Evolutionary conservation across 2,329 filamentous ascomycete genomes (phyloP), one percentile per base, ranked within the genome.

Genomic region (Colletotrichum liaoningense): DNA sequence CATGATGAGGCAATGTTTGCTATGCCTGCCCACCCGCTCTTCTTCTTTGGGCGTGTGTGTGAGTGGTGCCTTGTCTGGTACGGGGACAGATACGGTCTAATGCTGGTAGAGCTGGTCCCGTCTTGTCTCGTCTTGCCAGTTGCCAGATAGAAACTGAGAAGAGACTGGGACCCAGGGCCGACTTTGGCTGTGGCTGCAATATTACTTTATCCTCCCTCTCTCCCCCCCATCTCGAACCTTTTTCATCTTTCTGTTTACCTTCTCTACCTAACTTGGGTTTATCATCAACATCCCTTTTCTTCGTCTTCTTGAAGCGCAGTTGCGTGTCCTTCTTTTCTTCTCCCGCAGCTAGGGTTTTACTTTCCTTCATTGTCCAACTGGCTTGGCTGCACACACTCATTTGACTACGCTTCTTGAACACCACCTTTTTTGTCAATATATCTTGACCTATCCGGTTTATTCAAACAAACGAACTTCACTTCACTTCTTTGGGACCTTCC

Each of bases 331-430:
- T 82, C 84, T 81, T 83, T 85, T 83, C 78, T 79, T 83, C 77
- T 77, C 81, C 80, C 81, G 82, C 83, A 84, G 83, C 83, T 84
- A 79, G 79, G 79, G 78, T 80, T 80, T 80, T 83, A 80, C 80
- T 79, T 81, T 83, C 80, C 80, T 84, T 84, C 79, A 83, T 81
- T 79, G 80, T 78, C 86, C 86, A 88, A 88, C 87, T 88, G 86
- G 86, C 84, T 88, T 88, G 87, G 88, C 86, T 88, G 85, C 86
- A 86, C 84, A 86, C 87, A 81, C 82, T 88, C 86, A 83, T 89
- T 89, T 86, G 74, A 81, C 75, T 81, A 85, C 83, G 78, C 83
- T 85, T 87, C 83, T 83, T 79, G 70, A 77, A 83, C 83, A 85
- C 68, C 58, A 67, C 71, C 73, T 68, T 68, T 67, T 72, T 74